These are phyloP conservation scores for Lachnum nothofagi DNA, from an alignment of 2,329 filamentous ascomycete species.

Conservation along the genomic window DNA sequence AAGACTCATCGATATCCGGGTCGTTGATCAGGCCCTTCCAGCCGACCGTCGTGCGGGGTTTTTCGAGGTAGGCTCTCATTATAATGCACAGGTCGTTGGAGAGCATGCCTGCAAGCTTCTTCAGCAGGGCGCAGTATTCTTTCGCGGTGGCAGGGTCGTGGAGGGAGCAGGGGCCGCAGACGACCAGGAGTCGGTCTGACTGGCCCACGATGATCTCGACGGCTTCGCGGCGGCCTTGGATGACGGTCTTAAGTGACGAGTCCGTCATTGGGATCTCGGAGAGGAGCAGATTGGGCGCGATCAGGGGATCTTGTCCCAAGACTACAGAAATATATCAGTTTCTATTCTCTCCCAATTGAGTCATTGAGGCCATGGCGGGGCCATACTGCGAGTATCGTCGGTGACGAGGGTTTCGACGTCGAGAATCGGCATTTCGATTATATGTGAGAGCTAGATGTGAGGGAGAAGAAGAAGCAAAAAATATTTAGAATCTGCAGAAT, in stretches of 20 bases:
- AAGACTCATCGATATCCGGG: constrained; percentile 93
- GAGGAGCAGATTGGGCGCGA: constrained; percentile 80
- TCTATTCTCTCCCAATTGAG: constrained; percentile 1
- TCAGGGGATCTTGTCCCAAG: constrained; percentile 87
- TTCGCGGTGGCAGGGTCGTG: constrained; percentile 85
- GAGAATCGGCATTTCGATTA: constrained; percentile 27
- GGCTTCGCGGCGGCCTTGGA: constrained; percentile 63
- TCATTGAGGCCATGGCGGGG: constrained; percentile 10
- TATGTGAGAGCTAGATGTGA: neutral
- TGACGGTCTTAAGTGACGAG: constrained; percentile 59
- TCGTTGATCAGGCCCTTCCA: constrained; percentile 99
- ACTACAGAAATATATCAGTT: constrained; percentile 49
- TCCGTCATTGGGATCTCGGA: constrained; percentile 73
- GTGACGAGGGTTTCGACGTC: constrained; percentile 32
- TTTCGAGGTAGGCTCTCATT: constrained; percentile 98
- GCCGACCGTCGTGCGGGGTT: constrained; percentile 94
- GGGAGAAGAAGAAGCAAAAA: neutral
- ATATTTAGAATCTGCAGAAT: neutral
- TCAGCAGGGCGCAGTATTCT: constrained; percentile 80
- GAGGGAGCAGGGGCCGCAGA: constrained; percentile 94
- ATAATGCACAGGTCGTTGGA: constrained; percentile 81
- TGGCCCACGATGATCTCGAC: constrained; percentile 33
- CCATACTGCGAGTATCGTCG: constrained; percentile 50
- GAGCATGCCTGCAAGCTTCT: constrained; percentile 72
- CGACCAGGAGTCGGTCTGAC: constrained; percentile 79